Base-by-base conservation (phyloP, 2,329 filamentous ascomycete species). In the Cladosporium sp. region DNA sequence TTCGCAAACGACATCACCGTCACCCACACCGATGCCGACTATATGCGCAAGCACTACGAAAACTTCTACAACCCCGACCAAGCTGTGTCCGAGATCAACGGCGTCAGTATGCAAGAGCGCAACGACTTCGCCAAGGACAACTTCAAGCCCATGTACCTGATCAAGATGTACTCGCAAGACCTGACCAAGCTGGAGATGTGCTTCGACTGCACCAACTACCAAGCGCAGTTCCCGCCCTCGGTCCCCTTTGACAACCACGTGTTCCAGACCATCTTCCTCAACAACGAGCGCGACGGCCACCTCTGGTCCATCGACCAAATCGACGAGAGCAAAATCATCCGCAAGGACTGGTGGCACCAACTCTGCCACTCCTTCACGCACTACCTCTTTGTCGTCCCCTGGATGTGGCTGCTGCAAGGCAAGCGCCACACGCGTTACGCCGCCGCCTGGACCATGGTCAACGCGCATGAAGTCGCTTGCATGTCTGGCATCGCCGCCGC, bases 171-270 rank as follows among this genome's bases (percentile, higher is more conserved):
- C 62, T 66, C 72, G 0, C 53, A 75, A 12, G 77, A 84, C 57
- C 72, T 74, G 1, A 77, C 71, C 2, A 79, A 82, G 64, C 76
- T 75, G 30, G 79, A 80, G 63, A 81, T 73, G 76, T 84, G 79
- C 51, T 89, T 88, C 67, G 84, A 89, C 65, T 86, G 83, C 69
- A 85, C 82, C 32, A 86, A 88, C 64, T 88, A 89, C 67, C 85
- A 89, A 64, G 77, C 83, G 39, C 85, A 89, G 62, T 85, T 89
- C 55, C 80, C 81, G 1, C 64, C 72, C 3, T 65, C 72, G 1
- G 70, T 79, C 0, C 73, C 75, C 0, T 76, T 79, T 45, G 75
- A 80, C 20, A 73, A 79, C 45, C 84, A 87, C 59, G 78, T 89
- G 13, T 89, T 86, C 64, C 85, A 89, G 58, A 84, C 80, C 7